Percentiles rank a stretch among this genome's conserved stretches.
Evolutionary conservation across 306 rosid species (phyloP).

Genomic region (Styphnolobium japonicum): DNA sequence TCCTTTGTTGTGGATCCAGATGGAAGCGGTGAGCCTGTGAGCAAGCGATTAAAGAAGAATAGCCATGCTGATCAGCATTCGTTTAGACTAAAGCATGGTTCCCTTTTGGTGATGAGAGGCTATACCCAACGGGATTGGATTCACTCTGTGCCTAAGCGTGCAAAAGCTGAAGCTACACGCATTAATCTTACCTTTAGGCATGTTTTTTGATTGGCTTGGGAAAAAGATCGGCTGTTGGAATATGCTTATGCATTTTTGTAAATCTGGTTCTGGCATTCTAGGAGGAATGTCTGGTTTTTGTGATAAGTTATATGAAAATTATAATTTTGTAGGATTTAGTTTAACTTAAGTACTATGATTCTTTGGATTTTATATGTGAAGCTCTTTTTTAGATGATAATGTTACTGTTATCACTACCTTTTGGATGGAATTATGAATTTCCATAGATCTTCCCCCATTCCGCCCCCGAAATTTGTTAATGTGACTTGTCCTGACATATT

Average conservation of each 20-base stretch:
- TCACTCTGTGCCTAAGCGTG: conserved; percentile 86
- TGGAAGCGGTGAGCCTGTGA: conserved; percentile 51
- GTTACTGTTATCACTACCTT: background rate
- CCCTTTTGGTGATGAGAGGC: conserved; percentile 87
- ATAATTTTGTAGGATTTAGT: background rate
- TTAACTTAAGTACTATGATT: background rate
- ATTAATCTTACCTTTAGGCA: conserved; percentile 92
- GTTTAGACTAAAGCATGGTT: conserved; percentile 79
- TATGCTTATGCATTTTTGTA: conserved; percentile 3
- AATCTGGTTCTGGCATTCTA: background rate
- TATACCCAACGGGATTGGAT: conserved; percentile 93
- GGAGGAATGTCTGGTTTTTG: conserved; percentile 5
- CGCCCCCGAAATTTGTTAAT: too few species aligned
- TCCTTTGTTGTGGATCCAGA: conserved; percentile 33
- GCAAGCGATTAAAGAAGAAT: conserved; percentile 66
- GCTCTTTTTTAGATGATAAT: background rate
- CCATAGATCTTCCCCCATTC: background rate
- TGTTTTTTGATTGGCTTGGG: conserved; percentile 38
- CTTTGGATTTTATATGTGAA: background rate
- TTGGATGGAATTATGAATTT: background rate
- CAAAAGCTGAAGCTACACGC: conserved; percentile 71
- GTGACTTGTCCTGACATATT: too few species aligned
- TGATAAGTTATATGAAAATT: conserved; percentile 3
- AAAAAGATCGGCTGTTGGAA: background rate
- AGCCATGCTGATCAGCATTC: conserved; percentile 50